phyloP scores from a whole-genome alignment of 257 asterid species.

The Leonotis leonurus region DNA sequence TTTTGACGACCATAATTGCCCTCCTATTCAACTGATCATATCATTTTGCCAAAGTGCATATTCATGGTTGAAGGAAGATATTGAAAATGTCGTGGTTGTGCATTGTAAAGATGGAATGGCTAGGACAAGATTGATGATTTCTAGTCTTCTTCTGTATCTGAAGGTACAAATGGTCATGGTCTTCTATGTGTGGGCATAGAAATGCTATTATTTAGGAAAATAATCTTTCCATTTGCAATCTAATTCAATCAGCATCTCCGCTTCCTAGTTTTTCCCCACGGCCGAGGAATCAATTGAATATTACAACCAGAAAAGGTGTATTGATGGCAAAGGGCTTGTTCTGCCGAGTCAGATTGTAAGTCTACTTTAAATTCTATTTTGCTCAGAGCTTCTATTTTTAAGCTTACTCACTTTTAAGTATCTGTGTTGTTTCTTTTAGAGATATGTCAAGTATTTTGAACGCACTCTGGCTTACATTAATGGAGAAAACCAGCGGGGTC shows the following conservation, averaged over 20 bases:
- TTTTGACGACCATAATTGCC: constrained; percentile 94
- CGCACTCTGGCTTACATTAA: constrained; percentile 72
- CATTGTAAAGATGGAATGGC: constrained; percentile 99
- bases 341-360: constrained; percentile 97
- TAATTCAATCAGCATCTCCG: constrained; percentile 15
- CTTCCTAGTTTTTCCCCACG: constrained; percentile 79
- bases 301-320: constrained; percentile 89
- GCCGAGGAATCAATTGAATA: constrained; percentile 92
- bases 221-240: not conserved
- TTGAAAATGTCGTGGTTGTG: constrained; percentile 93
- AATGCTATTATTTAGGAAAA: not conserved
- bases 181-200: not conserved
- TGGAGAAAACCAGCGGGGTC: constrained; percentile 97
- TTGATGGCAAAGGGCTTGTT: too few relatives aligned
- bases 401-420: constrained; percentile 4
- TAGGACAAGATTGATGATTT: constrained; percentile 95
- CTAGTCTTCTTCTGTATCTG: constrained; percentile 84
- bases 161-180: constrained; percentile 37
- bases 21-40: too few relatives aligned
- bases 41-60: constrained; percentile 96
- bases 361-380: not conserved
- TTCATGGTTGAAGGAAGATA: constrained; percentile 97
- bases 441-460: constrained; percentile 95
- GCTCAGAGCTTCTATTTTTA: constrained; percentile 2
- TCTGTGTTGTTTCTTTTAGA: constrained; percentile 32